Evolutionary conservation across 1,284 basidiomycete species (phyloP).

Genomic region (Hymenochaete sp.): DNA sequence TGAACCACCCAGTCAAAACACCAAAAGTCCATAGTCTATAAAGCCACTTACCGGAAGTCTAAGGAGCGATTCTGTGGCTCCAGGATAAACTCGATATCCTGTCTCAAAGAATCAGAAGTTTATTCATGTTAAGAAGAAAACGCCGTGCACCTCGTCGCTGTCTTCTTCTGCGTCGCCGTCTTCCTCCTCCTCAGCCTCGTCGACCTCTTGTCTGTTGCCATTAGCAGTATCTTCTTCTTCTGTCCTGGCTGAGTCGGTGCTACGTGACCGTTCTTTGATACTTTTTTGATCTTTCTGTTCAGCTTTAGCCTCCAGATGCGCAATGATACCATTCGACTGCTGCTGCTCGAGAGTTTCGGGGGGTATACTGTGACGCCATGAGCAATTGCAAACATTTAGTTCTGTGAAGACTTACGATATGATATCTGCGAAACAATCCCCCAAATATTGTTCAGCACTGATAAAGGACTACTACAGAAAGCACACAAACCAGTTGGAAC

Average conservation of each 20-base stretch:
- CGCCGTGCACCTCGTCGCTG: constrained; percentile 12
- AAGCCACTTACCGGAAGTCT: constrained; percentile 13
- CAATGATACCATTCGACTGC: constrained; percentile 11
- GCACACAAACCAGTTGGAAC: no score
- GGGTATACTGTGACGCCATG: constrained; percentile 4
- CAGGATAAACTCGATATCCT: constrained; percentile 17
- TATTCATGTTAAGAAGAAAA: not conserved
- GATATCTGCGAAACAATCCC: constrained; percentile 10
- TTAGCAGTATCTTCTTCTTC: not conserved
- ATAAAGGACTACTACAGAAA: no score
- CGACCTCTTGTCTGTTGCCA: not conserved
- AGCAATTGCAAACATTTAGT: no score
- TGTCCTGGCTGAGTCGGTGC: not conserved
- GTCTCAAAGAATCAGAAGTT: not conserved
- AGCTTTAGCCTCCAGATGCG: constrained; percentile 11
- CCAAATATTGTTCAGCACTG: no score
- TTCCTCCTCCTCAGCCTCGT: constrained; percentile 12
- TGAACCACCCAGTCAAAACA: not conserved
- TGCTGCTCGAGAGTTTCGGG: constrained; percentile 7
- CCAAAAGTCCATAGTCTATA: not conserved
- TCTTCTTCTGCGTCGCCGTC: constrained; percentile 15
- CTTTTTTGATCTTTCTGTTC: not conserved
- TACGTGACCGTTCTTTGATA: not conserved
- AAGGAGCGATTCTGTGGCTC: constrained; percentile 12
- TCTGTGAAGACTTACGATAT: constrained; percentile 9